Conservation (phyloP, 495 filamentous ascomycete species). For the Beverwykella pulmonaria region DNA sequence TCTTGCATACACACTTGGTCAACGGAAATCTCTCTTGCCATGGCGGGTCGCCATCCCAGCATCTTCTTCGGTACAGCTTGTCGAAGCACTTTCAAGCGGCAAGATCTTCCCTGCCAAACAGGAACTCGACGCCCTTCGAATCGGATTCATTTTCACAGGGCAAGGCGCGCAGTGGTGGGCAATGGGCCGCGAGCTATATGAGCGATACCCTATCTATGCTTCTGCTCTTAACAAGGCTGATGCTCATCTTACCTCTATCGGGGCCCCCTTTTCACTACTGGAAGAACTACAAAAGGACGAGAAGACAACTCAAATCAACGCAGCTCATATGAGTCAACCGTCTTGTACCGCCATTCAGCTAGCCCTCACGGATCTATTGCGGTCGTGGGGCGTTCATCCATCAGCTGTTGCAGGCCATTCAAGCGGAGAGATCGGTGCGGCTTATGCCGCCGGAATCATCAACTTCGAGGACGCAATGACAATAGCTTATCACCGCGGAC, state of each 20-base stretch:
- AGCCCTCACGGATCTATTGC: slow-evolving; percentile 36
- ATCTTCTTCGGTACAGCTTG: background rate
- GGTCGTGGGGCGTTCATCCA: slow-evolving; percentile 40
- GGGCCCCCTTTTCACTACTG: slow-evolving; percentile 30
- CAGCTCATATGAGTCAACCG: slow-evolving; percentile 25
- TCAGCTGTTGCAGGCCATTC: slow-evolving; percentile 61
- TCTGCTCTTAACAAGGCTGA: slow-evolving; percentile 8
- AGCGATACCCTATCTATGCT: slow-evolving; percentile 14
- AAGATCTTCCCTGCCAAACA: slow-evolving; percentile 7
- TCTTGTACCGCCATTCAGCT: slow-evolving; percentile 38
- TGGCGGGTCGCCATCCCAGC: slow-evolving; percentile 15
- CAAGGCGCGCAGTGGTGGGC: slow-evolving; percentile 50
- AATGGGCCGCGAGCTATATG: slow-evolving; percentile 46
- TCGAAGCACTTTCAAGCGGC: slow-evolving; percentile 15
- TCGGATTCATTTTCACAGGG: slow-evolving; percentile 48
- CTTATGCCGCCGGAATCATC: slow-evolving; percentile 60
- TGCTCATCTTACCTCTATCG: slow-evolving; percentile 13
- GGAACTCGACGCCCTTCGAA: slow-evolving; percentile 5
- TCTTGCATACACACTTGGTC: slow-evolving; percentile 22
- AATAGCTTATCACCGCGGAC: slow-evolving; percentile 48
- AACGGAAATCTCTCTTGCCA: slow-evolving; percentile 9
- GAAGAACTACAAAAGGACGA: slow-evolving; percentile 20
- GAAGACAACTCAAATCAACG: slow-evolving; percentile 27
- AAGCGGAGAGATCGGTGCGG: slow-evolving; percentile 64
- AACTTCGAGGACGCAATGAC: slow-evolving; percentile 51